Conservation (phyloP, 192 early-diverging fungal species). For the Phlyctochytrium arcticum region DNA sequence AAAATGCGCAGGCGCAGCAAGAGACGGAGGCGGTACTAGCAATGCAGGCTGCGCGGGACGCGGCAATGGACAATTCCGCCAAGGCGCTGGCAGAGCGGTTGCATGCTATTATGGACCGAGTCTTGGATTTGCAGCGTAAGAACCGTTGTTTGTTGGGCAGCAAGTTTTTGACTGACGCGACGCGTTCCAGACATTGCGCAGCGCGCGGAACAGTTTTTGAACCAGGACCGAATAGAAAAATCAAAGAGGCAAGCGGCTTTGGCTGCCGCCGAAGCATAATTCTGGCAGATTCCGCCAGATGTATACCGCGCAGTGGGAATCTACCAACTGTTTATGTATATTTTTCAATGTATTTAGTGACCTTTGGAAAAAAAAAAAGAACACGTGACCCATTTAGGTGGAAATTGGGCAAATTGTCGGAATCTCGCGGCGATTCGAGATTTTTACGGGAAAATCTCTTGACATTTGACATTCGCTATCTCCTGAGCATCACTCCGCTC, state of each 20-base stretch:
- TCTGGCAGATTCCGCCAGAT: too few species aligned
- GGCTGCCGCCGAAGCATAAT: too few species aligned
- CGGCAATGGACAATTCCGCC: conserved; percentile 29
- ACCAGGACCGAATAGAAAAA: conserved; percentile 27
- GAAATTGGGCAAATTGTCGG: too few species aligned
- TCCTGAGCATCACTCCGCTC: too few species aligned
- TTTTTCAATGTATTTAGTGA: too few species aligned
- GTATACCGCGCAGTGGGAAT: too few species aligned
- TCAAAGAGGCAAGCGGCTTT: conserved; percentile 21
- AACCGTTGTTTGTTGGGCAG: background rate
- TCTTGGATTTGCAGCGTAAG: conserved; percentile 50
- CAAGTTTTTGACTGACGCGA: background rate
- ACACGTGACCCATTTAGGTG: too few species aligned
- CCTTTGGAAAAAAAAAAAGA: too few species aligned
- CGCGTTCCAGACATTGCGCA: conserved; percentile 28
- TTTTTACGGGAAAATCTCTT: too few species aligned
- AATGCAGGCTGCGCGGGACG: conserved; percentile 3
- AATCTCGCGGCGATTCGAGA: too few species aligned
- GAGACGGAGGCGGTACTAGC: background rate
- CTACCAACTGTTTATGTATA: too few species aligned
- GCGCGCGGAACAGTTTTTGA: conserved; percentile 33
- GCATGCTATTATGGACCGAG: conserved; percentile 47
- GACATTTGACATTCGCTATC: too few species aligned
- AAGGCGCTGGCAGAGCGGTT: conserved; percentile 45
- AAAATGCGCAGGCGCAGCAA: conserved; percentile 2